phyloP scores from a whole-genome alignment of 2,329 filamentous ascomycete species.

The Pseudocercospora ulei region DNA sequence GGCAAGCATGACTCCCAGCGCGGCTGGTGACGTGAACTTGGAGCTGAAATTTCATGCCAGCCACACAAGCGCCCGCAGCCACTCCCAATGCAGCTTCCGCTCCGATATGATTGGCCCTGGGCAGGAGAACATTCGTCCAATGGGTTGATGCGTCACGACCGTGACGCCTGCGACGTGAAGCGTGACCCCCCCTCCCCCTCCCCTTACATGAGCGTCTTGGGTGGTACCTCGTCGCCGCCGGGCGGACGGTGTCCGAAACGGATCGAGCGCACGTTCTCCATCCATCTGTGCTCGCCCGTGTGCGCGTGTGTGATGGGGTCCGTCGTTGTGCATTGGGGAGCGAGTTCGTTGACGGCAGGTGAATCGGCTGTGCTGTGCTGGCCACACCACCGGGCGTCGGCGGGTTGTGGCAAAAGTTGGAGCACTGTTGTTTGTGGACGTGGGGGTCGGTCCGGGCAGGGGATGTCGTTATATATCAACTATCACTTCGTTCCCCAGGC shows the following conservation, averaged over 20 bases:
- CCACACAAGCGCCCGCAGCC: conserved; percentile 7
- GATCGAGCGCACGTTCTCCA: too few species aligned
- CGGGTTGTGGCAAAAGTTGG: too few species aligned
- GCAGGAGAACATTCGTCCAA: conserved; percentile 10
- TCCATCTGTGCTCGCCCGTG: not conserved
- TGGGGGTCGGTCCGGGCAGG: too few species aligned
- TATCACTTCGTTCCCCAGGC: too few species aligned
- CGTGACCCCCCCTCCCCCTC: not conserved
- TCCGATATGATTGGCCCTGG: conserved; percentile 5
- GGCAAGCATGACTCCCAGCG: not conserved
- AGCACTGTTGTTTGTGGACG: too few species aligned
- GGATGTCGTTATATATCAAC: too few species aligned
- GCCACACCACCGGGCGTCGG: too few species aligned
- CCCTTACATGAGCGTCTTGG: not conserved
- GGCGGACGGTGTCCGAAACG: too few species aligned
- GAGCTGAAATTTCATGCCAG: conserved; percentile 1
- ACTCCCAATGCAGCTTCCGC: not conserved
- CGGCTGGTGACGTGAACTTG: conserved; percentile 2
- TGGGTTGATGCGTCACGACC: not conserved
- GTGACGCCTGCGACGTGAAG: not conserved
- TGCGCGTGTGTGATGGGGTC: conserved; percentile 5
- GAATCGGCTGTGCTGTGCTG: too few species aligned
- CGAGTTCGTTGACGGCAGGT: too few species aligned
- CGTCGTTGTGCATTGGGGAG: conserved; percentile 2
- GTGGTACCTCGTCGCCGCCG: too few species aligned